Base-by-base conservation (phyloP, 129 eudicot species). In the Artemisia tridentata region DNA sequence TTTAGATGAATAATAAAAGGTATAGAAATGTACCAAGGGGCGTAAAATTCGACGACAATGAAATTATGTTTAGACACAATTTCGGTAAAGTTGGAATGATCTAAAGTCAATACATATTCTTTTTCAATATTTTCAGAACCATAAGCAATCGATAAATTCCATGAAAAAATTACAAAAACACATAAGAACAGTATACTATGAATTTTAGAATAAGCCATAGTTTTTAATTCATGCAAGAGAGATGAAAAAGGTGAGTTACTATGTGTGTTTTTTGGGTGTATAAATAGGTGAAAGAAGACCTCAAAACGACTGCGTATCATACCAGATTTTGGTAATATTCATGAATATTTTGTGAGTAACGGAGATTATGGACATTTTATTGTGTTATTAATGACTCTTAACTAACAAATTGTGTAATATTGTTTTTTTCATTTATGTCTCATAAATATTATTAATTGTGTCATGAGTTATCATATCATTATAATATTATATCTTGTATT, bases 11-110 rank as follows among this genome's bases (percentile, higher is more conserved):
- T 15, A 67, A 21, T 15, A 13, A 34, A 62, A 38, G 50, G n/a
- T 14, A 4, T 25, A 34, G 19, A 38, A 15, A 69, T 11, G 56
- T 85, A 88, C 96, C 96, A 88, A 75, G 91, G 96, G 62, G 96
- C 96, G 52, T 88, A 88, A 68, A 88, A 88, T 60, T 88, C 96
- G 1, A 85, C 96, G 54, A 85, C 88, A 71, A 88, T 81, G 80
- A 88, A 85, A 6, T 66, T 51, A 68, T 83, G 86, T 65, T 85
- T 88, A 19, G 76, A 50, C 7, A 80, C 80, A 61, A 67, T 59
- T 8, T 84, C 82, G 3, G 84, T 15, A 79, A 84, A 86, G 79
- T 86, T 88, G 14, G 84, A 74, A 64, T 84, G 85, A 69, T 83
- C 88, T 61, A 89, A 47, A 34, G 92, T 86, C 84, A 86, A 66